Conservation (phyloP, 2,329 filamentous ascomycete genomes). For the Claviceps monticola region DNA sequence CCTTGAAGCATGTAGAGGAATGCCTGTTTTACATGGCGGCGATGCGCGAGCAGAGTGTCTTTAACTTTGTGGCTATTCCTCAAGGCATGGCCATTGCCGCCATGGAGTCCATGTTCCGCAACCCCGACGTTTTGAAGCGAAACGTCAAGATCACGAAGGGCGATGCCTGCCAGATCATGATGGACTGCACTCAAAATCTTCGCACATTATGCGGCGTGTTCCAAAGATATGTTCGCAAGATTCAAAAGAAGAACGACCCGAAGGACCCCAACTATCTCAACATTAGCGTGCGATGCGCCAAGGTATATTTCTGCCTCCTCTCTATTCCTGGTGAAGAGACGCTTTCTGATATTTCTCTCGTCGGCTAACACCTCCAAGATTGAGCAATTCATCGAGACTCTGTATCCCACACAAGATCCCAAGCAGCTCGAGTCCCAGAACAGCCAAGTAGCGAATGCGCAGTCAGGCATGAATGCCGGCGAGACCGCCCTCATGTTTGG, state of each 20-base stretch:
- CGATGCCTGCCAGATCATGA: slow-evolving; percentile 82
- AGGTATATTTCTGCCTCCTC: slow-evolving; percentile 34
- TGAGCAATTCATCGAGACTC: slow-evolving; percentile 86
- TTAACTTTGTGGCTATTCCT: slow-evolving; percentile 97
- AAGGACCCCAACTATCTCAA: slow-evolving; percentile 83
- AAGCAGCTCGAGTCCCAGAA: slow-evolving; percentile 36
- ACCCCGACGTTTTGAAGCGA: slow-evolving; percentile 68
- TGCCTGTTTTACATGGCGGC: slow-evolving; percentile 97
- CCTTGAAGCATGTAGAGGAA: slow-evolving; percentile 74
- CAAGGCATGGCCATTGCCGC: slow-evolving; percentile 97
- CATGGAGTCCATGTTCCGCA: slow-evolving; percentile 81
- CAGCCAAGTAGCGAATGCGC: slow-evolving; percentile 22
- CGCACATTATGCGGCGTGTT: slow-evolving; percentile 71
- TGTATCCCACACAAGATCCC: slow-evolving; percentile 76
- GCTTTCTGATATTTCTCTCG: not conserved
- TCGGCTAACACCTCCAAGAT: slow-evolving; percentile 38
- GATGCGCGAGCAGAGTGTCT: slow-evolving; percentile 88
- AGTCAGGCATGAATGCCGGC: slow-evolving; percentile 36
- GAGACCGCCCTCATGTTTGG: slow-evolving; percentile 52
- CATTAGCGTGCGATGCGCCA: slow-evolving; percentile 81
- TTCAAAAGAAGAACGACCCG: slow-evolving; percentile 88
- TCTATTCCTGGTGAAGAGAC: not conserved
- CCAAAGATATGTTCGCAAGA: slow-evolving; percentile 60
- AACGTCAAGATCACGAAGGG: slow-evolving; percentile 97
- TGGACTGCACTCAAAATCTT: slow-evolving; percentile 83